Evolutionary conservation across 306 rosid species (phyloP).

Genomic region (Cucurbita argyrosperma): DNA sequence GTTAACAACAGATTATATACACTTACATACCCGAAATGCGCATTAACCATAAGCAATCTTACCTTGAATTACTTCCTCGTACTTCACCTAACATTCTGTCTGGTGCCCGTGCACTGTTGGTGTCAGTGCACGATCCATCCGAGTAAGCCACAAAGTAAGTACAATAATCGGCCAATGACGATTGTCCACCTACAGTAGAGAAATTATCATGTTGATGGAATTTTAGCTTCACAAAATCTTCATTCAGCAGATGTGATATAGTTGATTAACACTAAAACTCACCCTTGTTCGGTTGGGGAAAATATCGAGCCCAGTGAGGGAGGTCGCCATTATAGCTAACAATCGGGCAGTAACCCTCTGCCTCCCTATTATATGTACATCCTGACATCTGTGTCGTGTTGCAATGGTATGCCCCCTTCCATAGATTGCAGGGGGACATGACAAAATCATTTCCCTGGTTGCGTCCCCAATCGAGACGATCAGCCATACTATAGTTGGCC

Average conservation of each 20-base stretch:
- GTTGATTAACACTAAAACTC: background rate
- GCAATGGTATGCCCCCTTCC: constrained; percentile 98
- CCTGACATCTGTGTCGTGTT: constrained; percentile 86
- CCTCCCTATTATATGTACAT: constrained; percentile 96
- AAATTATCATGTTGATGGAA: constrained; percentile 6
- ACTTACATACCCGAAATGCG: background rate
- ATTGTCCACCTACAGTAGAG: constrained; percentile 77
- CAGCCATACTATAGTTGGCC: constrained; percentile 98
- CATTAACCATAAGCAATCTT: constrained; percentile 4
- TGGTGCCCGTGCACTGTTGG: constrained; percentile 83
- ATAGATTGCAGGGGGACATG: constrained; percentile 72
- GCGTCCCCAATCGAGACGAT: constrained; percentile 93
- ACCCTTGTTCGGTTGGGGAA: constrained; percentile 90
- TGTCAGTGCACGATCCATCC: constrained; percentile 93
- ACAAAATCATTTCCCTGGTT: constrained; percentile 89
- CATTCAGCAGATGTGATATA: too few species aligned
- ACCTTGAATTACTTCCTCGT: constrained; percentile 90
- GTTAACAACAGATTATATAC: constrained; percentile 11
- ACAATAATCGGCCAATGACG: constrained; percentile 95
- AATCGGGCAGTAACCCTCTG: constrained; percentile 97
- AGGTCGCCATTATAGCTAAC: constrained; percentile 79
- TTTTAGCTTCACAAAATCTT: background rate
- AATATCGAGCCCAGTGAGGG: constrained; percentile 92
- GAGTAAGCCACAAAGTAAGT: constrained; percentile 95
- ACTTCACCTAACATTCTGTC: constrained; percentile 98